These are phyloP conservation scores for Blastobotrys ciferrii DNA, from an alignment of 1,139 yeast species.

Conservation along the genomic window DNA sequence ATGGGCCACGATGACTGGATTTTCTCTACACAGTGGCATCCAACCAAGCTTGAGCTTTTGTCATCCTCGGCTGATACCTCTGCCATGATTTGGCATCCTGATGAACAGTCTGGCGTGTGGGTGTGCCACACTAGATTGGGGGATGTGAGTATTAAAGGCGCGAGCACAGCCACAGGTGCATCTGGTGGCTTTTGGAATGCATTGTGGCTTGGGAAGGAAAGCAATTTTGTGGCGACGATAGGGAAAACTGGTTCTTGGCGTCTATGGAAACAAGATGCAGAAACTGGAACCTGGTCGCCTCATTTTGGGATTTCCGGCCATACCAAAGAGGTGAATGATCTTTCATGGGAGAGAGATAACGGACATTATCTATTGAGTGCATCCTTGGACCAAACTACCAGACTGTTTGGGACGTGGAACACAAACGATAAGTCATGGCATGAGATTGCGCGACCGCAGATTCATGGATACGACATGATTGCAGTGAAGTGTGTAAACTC, in stretches of 20 bases:
- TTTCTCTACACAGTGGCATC: slow-evolving; percentile 80
- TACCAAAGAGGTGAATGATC: slow-evolving; percentile 67
- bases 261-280: slow-evolving; percentile 51
- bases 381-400: slow-evolving; percentile 88
- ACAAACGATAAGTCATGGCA: slow-evolving; percentile 56
- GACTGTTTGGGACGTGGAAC: slow-evolving; percentile 69
- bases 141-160: slow-evolving; percentile 91
- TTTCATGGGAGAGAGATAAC: slow-evolving; percentile 69
- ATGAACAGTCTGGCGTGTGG: slow-evolving; percentile 86
- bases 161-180: slow-evolving; percentile 97
- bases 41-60: slow-evolving; percentile 56
- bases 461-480: slow-evolving; percentile 97
- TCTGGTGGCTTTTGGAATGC: slow-evolving; percentile 97
- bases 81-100: slow-evolving; percentile 95
- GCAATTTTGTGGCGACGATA: slow-evolving; percentile 57
- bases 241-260: slow-evolving; percentile 95
- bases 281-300: slow-evolving; percentile 51
- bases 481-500: slow-evolving; percentile 64
- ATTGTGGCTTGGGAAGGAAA: slow-evolving; percentile 60
- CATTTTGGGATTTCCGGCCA: slow-evolving; percentile 74
- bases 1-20: slow-evolving; percentile 99
- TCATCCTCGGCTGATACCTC: slow-evolving; percentile 95
- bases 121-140: slow-evolving; percentile 78
- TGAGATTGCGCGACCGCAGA: slow-evolving; percentile 95
- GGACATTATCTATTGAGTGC: slow-evolving; percentile 74